Evolutionary conservation across 805 yeast genomes (phyloP).

Genomic region (Jamesozyma lodderae): DNA sequence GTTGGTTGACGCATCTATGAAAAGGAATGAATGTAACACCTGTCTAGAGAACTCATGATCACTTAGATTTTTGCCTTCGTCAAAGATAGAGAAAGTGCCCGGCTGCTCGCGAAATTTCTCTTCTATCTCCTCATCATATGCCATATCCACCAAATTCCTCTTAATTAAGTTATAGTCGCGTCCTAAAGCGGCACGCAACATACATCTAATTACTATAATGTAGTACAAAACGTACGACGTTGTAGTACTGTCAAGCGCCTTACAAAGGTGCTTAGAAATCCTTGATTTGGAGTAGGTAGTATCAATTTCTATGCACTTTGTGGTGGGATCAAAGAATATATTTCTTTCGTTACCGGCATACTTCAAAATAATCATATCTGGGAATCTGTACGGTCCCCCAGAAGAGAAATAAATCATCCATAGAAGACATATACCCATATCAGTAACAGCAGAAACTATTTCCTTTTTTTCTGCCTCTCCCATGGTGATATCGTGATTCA

Average conservation of each 20-base stretch:
- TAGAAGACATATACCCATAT: constrained; percentile 3
- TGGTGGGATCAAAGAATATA: constrained; percentile 1
- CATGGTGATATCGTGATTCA: too few relatives aligned
- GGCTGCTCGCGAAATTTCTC: too few relatives aligned
- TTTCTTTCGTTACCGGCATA: constrained; percentile 5
- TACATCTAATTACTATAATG: background rate
- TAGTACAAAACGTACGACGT: background rate
- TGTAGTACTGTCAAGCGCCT: background rate
- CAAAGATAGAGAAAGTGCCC: too few relatives aligned
- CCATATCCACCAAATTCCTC: too few relatives aligned
- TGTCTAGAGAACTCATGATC: too few relatives aligned
- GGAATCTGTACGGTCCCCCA: constrained; percentile 4
- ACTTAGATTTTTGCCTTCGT: too few relatives aligned
- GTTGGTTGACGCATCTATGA: too few relatives aligned
- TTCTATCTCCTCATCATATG: too few relatives aligned
- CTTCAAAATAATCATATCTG: constrained; percentile 3
- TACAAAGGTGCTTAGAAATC: background rate
- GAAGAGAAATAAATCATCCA: constrained; percentile 6
- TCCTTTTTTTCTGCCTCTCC: background rate
- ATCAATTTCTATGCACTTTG: background rate
- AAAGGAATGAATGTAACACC: too few relatives aligned
- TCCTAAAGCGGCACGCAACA: background rate
- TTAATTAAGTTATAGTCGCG: too few relatives aligned
- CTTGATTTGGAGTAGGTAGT: background rate
- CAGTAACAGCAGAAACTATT: constrained; percentile 1